Conservation (phyloP, 1,284 basidiomycete species). For the Trametes polyzona region DNA sequence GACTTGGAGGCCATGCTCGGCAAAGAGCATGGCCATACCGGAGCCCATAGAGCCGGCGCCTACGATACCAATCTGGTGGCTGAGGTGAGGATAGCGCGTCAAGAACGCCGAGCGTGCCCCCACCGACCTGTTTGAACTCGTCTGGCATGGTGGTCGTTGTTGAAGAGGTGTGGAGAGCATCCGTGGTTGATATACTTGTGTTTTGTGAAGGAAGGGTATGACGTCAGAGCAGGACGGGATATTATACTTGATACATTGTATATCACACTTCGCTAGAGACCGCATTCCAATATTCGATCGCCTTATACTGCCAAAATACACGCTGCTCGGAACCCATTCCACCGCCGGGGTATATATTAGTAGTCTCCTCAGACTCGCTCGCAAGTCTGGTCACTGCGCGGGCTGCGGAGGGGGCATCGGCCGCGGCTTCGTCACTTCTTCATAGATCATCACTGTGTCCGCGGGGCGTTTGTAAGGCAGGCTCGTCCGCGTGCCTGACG, state of each 20-base stretch:
- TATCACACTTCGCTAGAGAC: conserved; percentile 6
- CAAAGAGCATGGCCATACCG: conserved; percentile 33
- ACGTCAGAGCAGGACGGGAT: conserved; percentile 7
- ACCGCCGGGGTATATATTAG: conserved; percentile 15
- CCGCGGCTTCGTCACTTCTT: conserved; percentile 51
- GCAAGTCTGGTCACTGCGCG: conserved; percentile 9
- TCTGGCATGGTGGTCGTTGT: not conserved
- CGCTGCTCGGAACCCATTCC: not conserved
- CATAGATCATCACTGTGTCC: conserved; percentile 56
- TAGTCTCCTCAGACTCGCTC: not conserved
- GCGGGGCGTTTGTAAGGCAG: not conserved
- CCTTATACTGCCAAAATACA: conserved; percentile 5
- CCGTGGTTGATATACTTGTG: no score
- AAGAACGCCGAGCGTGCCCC: not conserved
- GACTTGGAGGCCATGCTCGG: conserved; percentile 28
- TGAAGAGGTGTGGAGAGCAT: not conserved
- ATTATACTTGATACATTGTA: conserved; percentile 27
- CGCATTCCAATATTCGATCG: not conserved
- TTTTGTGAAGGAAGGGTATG: conserved; percentile 4
- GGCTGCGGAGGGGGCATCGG: conserved; percentile 3
- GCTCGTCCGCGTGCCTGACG: not conserved
- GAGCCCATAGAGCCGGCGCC: conserved; percentile 34
- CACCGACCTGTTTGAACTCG: conserved; percentile 14
- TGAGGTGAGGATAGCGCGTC: not conserved
- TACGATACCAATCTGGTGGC: conserved; percentile 27